These are phyloP conservation scores for Cladosporium cucumerinum DNA, from an alignment of 2,329 filamentous ascomycete genomes.

Conservation along the genomic window DNA sequence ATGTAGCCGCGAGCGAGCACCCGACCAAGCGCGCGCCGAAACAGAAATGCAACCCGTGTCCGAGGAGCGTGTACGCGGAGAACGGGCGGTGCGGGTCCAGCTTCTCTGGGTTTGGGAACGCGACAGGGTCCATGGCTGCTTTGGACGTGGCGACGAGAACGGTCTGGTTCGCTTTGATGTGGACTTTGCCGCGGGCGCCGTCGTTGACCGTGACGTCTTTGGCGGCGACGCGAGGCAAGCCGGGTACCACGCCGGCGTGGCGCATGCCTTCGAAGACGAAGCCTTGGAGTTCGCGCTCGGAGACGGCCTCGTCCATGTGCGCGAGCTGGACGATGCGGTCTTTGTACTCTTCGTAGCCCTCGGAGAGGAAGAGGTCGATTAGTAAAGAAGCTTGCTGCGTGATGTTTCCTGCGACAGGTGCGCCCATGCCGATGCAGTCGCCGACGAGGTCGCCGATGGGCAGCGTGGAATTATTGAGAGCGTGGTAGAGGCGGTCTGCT, in stretches of 20 bases:
- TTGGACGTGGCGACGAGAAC: constrained; percentile 46
- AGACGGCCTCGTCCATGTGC: constrained; percentile 41
- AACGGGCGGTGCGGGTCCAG: constrained; percentile 42
- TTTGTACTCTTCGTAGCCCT: constrained; percentile 51
- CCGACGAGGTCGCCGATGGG: constrained; percentile 47
- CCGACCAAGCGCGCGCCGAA: constrained; percentile 42
- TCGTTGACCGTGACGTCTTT: constrained; percentile 44
- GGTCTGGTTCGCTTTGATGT: constrained; percentile 45
- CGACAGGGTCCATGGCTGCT: constrained; percentile 40
- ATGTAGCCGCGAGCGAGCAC: constrained; percentile 39
- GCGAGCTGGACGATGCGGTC: constrained; percentile 48
- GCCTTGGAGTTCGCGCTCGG: constrained; percentile 49
- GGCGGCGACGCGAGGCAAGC: constrained; percentile 50
- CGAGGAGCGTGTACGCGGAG: constrained; percentile 40
- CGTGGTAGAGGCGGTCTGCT: constrained; percentile 52
- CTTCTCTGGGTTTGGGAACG: constrained; percentile 42
- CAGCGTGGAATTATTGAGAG: constrained; percentile 45
- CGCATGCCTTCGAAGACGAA: constrained; percentile 57
- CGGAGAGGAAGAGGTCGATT: constrained; percentile 52
- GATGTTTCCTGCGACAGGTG: constrained; percentile 50
- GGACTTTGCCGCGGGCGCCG: constrained; percentile 46
- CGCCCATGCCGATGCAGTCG: constrained; percentile 37
- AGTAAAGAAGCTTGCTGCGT: constrained; percentile 54
- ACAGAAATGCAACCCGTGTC: constrained; percentile 42
- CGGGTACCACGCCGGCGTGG: constrained; percentile 48